Evolutionary conservation across 305 asterid species (phyloP), one percentile per base, ranked within the genome.

Genomic region (Salvia sclarea): DNA sequence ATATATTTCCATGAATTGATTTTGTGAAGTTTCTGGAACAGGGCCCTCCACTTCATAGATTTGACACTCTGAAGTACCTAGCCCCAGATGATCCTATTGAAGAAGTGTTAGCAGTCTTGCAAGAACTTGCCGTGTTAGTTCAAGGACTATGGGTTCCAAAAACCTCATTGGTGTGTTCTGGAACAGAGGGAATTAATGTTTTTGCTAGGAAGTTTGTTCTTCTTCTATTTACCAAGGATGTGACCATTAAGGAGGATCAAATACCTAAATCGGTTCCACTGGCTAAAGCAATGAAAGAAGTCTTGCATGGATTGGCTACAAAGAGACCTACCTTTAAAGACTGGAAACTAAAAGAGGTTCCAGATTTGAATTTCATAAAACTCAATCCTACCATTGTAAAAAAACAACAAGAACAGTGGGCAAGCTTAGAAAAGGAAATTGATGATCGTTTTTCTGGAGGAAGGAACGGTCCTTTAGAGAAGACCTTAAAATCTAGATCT

Each of bases 121-220:
- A 78, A 56, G 87, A 81, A 37, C 73, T 76, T 75, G 97, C 91
- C 61, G 79, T 71, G 58, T 74, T 94, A 80, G 89, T 94, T 78
- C 97, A 91, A 79, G 98, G 98, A 64, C 82, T 91, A 48, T 94
- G 98, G 98, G 78, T 84, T 75, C 90, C 91, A 8, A 91, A 76
- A 80, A 84, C 88, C 74, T 6, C 79, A 4, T 64, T 84, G 79
- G 61, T 88, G 48, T 78, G 69, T 57, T n/a, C n/a, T n/a, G 90
- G 79, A 71, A 59, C 20, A 14, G 87, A 83, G 6, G 88, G 89
- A 61, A 2, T n/a, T 10, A 74, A 76, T 20, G 79, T 52, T 72
- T 30, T 75, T 31, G 88, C 91, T 12, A 83, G 97, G 80, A 90
- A 94, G 75, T 82, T 47, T 61, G 82, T 81, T 76, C 96, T 89